Base-by-base conservation (phyloP, 2,329 filamentous ascomycete species). In the Tolypocladium paradoxum region DNA sequence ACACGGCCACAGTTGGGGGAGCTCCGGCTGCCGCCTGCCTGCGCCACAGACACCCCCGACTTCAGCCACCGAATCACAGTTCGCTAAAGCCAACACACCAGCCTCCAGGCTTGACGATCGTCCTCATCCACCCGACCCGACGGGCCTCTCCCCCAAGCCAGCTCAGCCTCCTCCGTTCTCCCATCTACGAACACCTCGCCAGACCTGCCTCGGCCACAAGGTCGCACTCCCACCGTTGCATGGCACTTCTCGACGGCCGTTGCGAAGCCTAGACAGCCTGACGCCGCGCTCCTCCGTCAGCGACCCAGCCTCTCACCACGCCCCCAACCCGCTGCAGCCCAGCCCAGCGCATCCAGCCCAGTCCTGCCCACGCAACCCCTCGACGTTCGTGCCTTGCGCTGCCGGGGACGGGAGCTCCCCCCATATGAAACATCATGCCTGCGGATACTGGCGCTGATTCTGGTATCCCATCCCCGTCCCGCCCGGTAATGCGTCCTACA, bases 391-490 rank as follows among this genome's bases (percentile, higher is more conserved):
- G 27, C 18, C 43, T 33, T 33, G 43, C 43, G 27, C 27, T 47
- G 27, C 43, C 43, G 33, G 43, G 43, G 43, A 33, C 43, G 27
- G 27, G 43, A 31, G 9, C 43, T 4, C 7, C 18, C 43, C 16
- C 43, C 11, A 5, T 36, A 54, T 56, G 56, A 48, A 38, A 49
- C 51, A 61, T 54, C 52, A 63, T 63, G 61, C 59, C 61, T 55
- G 54, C 57, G 49, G 61, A 60, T 50, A 43, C 55, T 51, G 55
- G 58, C 57, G 57, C 60, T 53, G 61, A 59, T 46, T 58, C 60
- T 53, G 54, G 61, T 63, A 56, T 35, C 18, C 38, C 51, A 3
- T 40, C 29, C 35, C n/a, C 38, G 45, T 48, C 37, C 24, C 34
- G 22, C 48, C 27, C 27, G 20, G 8, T 14, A 11, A 9, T 36